These are phyloP conservation scores for Saccharomyces pastorianus DNA, from an alignment of 1,139 yeast genomes.

Conservation along the genomic window DNA sequence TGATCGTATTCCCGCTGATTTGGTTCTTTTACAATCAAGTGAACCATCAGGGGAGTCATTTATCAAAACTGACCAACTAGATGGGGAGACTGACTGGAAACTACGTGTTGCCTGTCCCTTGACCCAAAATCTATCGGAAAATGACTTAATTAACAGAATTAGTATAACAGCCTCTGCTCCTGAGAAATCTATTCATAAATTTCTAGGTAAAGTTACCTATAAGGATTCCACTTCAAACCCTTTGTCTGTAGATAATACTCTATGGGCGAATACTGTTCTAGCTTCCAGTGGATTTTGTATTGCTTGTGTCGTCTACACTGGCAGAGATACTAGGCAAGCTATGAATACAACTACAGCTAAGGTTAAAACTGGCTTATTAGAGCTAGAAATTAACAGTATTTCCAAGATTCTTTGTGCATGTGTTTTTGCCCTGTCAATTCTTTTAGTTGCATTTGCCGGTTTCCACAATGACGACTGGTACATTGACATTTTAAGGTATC, in stretches of 20 bases:
- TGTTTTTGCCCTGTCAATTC: constrained; percentile 70
- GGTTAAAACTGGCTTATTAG: constrained; percentile 86
- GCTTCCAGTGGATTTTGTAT: constrained; percentile 82
- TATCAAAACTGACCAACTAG: constrained; percentile 93
- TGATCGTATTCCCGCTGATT: constrained; percentile 85
- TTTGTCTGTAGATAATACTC: constrained; percentile 76
- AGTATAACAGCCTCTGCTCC: constrained; percentile 69
- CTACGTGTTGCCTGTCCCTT: constrained; percentile 65
- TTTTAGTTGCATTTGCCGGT: constrained; percentile 73
- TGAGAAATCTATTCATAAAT: constrained; percentile 70
- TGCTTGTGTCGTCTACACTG: constrained; percentile 86
- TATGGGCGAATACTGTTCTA: constrained; percentile 96
- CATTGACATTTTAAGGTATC: constrained; percentile 77
- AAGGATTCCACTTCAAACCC: constrained; percentile 50
- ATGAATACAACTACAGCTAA: constrained; percentile 84
- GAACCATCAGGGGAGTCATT: constrained; percentile 83
- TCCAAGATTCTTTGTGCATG: constrained; percentile 84
- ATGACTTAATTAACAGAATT: constrained; percentile 41
- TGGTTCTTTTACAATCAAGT: constrained; percentile 74
- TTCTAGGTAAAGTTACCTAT: constrained; percentile 61
- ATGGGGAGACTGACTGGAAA: constrained; percentile 99
- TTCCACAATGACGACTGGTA: constrained; percentile 71
- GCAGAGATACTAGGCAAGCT: constrained; percentile 87
- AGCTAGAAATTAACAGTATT: constrained; percentile 78
- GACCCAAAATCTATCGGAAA: constrained; percentile 53